phyloP scores from a whole-genome alignment of 1,284 basidiomycete genomes.

The Trametes sp. region DNA sequence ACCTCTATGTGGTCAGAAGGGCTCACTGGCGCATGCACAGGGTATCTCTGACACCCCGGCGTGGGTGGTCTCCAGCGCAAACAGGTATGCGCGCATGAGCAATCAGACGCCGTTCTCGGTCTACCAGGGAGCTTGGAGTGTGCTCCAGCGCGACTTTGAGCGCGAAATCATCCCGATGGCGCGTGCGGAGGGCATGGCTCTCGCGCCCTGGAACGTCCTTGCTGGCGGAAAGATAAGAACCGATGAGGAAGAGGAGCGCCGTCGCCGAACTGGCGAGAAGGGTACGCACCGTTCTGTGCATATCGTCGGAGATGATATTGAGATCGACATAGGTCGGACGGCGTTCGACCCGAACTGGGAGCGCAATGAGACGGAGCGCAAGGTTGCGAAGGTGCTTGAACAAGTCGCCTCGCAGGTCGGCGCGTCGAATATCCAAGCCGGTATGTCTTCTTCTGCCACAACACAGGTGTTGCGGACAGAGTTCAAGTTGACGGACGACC shows the following conservation, averaged over 20 bases:
- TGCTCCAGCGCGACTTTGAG: constrained; percentile 38
- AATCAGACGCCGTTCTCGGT: constrained; percentile 60
- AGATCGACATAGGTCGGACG: constrained; percentile 15
- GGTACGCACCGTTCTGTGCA: not conserved
- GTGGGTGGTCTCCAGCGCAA: constrained; percentile 60
- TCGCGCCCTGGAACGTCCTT: constrained; percentile 10
- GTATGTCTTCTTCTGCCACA: constrained; percentile 44
- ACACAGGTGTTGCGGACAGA: constrained; percentile 39
- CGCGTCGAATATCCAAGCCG: constrained; percentile 33
- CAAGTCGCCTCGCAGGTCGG: constrained; percentile 34
- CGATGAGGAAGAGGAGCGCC: constrained; percentile 36
- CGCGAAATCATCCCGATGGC: constrained; percentile 12
- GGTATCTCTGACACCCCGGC: constrained; percentile 55
- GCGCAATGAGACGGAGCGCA: constrained; percentile 33
- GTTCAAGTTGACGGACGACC: constrained; percentile 34
- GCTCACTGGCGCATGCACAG: constrained; percentile 24
- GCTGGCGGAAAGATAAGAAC: constrained; percentile 37
- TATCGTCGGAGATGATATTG: not conserved
- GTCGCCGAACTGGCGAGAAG: constrained; percentile 30
- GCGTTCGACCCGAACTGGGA: constrained; percentile 30
- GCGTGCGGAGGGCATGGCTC: constrained; percentile 6
- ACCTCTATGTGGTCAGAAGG: not conserved
- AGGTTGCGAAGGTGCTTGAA: constrained; percentile 35
- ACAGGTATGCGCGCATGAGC: constrained; percentile 56
- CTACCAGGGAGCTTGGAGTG: constrained; percentile 63